Evolutionary conservation across 176 grass and related monocot species (phyloP), one percentile per base, ranked within the genome.

Genomic region (Carex kokanica): DNA sequence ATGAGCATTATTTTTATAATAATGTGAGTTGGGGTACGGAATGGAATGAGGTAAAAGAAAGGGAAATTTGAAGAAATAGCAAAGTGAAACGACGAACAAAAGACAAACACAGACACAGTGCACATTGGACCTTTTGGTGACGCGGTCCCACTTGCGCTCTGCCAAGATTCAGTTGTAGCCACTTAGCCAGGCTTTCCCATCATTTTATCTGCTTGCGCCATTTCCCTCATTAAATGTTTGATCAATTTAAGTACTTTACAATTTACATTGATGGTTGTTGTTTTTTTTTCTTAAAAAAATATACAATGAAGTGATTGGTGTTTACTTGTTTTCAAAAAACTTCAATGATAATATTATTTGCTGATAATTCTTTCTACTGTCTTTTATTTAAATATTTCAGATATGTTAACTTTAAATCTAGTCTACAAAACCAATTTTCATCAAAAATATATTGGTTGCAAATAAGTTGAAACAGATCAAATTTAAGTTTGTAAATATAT

Each of bases 161-260:
- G 80, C 80, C 80, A 67, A 82, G 80, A 68, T 82, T 82, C 80
- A 82, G 57, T 82, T 82, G 14, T 29, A 32, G 61, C 80, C 59
- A 68, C 68, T 15, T 29, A 32, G 61, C 80, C 59, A 68, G 80
- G 2, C 60, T 81, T 80, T 63, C 54, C 55, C 38, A 41, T 63
- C 60, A 14, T 29, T 77, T 51, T 77, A 29, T 53, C 16, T 75
- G 23, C 72, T 31, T 32, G 47, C 73, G 3, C 73, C 47, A 55
- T 77, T 54, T 51, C 21, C 47, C 20, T 29, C 23, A 29, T 54
- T 54, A 27, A 75, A 14, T 52, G 0, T 15, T n/a, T 41, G 64
- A 66, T 9, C 66, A 40, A 36, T 40, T 40, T 40, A 32, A 32
- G 32, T 32, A 32, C n/a, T 32, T 32, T 32, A 32, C n/a, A n/a